Percentiles rank a stretch among this genome's conserved stretches.
Evolutionary conservation across 1,139 yeast species (phyloP).

Genomic region (Taphrina communis): DNA sequence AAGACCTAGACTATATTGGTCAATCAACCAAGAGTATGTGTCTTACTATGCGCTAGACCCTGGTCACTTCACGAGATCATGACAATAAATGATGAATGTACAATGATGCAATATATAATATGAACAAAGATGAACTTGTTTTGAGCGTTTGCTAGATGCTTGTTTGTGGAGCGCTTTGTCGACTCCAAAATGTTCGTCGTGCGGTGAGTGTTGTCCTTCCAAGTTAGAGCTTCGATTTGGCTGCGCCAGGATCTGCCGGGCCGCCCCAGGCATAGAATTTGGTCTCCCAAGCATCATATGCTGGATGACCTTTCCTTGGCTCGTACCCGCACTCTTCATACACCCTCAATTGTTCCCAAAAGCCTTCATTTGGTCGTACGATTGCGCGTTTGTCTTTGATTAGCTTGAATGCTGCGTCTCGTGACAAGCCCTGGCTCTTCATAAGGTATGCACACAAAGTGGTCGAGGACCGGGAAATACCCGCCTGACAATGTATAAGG

Average conservation of each 20-base stretch:
- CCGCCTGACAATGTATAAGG: slow-evolving; percentile 39
- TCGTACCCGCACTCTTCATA: slow-evolving; percentile 28
- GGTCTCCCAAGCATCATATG: slow-evolving; percentile 39
- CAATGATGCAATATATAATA: slow-evolving; percentile 2
- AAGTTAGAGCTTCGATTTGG: slow-evolving; percentile 10
- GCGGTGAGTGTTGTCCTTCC: neutral
- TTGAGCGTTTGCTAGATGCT: neutral
- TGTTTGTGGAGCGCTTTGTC: neutral
- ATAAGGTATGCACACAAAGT: slow-evolving; percentile 39
- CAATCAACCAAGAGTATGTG: neutral
- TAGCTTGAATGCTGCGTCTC: slow-evolving; percentile 33
- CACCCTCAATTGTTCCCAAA: slow-evolving; percentile 32
- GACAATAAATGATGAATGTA: slow-evolving; percentile 7
- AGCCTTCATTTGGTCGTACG: slow-evolving; percentile 36
- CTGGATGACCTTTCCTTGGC: slow-evolving; percentile 25
- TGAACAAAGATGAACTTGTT: neutral
- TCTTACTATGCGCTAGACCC: too few relatives aligned
- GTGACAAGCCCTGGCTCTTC: slow-evolving; percentile 21
- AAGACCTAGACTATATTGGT: too few relatives aligned
- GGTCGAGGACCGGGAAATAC: slow-evolving; percentile 36
- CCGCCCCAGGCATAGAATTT: slow-evolving; percentile 29
- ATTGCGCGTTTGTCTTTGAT: slow-evolving; percentile 16
- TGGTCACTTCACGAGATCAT: neutral
- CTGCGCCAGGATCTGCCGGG: slow-evolving; percentile 28
- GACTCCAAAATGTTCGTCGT: neutral